phyloP scores from a whole-genome alignment of 1,284 basidiomycete genomes.

The Puccinia polysora region DNA sequence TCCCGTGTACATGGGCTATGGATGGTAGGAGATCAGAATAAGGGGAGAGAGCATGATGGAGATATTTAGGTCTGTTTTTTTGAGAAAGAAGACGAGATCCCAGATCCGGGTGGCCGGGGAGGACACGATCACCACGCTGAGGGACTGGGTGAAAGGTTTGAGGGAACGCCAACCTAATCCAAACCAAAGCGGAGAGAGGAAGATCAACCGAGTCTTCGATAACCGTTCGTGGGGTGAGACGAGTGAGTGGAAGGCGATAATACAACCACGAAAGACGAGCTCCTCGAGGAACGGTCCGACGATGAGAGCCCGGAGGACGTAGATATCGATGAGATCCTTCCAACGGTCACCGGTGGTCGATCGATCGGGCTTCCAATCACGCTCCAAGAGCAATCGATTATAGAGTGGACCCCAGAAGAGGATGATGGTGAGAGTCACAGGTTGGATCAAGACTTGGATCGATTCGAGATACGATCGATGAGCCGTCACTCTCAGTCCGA shows the following conservation, averaged over 20 bases:
- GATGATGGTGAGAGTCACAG: constrained; percentile 63
- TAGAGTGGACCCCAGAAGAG: constrained; percentile 83
- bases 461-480: constrained; percentile 45
- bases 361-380: constrained; percentile 62
- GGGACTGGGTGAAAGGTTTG: neutral
- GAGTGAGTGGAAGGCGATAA: constrained; percentile 69
- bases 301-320: constrained; percentile 63
- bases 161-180: constrained; percentile 58
- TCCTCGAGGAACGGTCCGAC: constrained; percentile 90
- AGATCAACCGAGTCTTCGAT: constrained; percentile 61
- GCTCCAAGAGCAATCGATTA: constrained; percentile 59
- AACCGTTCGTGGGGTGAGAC: constrained; percentile 58
- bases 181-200: constrained; percentile 77
- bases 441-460: constrained; percentile 42
- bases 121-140: neutral
- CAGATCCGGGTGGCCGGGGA: too few species aligned
- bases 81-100: too few species aligned
- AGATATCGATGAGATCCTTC: constrained; percentile 54
- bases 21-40: too few species aligned
- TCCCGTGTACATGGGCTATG: constrained; percentile 81
- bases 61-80: too few species aligned
- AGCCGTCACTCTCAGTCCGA: constrained; percentile 20
- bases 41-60: too few species aligned
- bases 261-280: constrained; percentile 79
- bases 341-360: too few species aligned